Evolutionary conservation across 768 basidiomycete species (phyloP), one percentile per base, ranked within the genome.

Genomic region (Lactifluus piperatus): DNA sequence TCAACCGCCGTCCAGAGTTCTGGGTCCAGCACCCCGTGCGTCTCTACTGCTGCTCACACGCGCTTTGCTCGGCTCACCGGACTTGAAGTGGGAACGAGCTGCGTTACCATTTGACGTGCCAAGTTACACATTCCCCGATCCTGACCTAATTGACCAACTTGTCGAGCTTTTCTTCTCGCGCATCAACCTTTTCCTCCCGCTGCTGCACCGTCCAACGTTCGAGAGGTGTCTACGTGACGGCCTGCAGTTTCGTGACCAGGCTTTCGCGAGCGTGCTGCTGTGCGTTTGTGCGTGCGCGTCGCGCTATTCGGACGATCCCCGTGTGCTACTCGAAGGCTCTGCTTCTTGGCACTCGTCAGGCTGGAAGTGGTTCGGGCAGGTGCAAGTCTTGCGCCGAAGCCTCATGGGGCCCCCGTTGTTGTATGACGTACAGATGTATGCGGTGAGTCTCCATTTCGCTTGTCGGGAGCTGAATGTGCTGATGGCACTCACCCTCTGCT

Each of bases 391-490:
- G 54, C 77, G 81, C 58, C 80, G 79, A 67, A 77, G 76, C 0
- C 70, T 88, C 34, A 74, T 85, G 20, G 75, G 80, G 0, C 76
- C 78, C 13, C 80, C 85, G 2, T 74, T 77, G 5, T 65, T 92
- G 53, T 82, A 82, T 67, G 88, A 90, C 64, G 71, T 94, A 24
- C 91, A 94, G 68, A 77, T 76, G 22, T 83, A 82, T 65, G 76
- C 77, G 66, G 83, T 84, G 67, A 11, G 70, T 68, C 63, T 69
- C 73, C 41, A 14, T 44, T 55, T 53, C 62, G 49, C 54, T 58
- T 30, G 65, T 70, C 62, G 53, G 63, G 64, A 11, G 30, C 20
- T 18, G 39, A 30, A 43, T 27, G 66, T 70, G 16, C 69, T 70
- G 29, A 45, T 70, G 44, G 36, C 52, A 44, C 16, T 27, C 32